Conservation (phyloP, 192 early-diverging fungal species). For the Backusella sp. region DNA sequence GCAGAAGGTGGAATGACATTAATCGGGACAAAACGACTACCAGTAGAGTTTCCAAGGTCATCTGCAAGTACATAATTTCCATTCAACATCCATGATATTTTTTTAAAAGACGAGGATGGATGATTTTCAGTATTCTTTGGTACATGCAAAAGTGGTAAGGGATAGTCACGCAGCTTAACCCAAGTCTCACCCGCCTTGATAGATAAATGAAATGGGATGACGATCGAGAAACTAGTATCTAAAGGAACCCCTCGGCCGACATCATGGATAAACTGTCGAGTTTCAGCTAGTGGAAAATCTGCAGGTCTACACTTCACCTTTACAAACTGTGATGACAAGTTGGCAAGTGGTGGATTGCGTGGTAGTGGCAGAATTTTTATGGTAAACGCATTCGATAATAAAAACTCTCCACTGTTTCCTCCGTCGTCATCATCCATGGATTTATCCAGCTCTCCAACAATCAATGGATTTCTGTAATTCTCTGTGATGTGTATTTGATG, state of each 20-base stretch:
- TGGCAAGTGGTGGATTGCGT: conserved; percentile 19
- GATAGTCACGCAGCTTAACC: conserved; percentile 37
- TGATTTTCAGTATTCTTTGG: conserved; percentile 13
- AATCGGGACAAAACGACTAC: conserved; percentile 8
- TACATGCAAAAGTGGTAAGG: conserved; percentile 33
- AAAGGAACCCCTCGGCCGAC: conserved; percentile 36
- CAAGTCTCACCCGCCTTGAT: conserved; percentile 29
- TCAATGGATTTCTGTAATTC: background rate
- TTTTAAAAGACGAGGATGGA: background rate
- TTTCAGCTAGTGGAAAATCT: conserved; percentile 13
- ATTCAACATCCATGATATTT: conserved; percentile 21
- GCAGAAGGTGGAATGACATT: background rate
- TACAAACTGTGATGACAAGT: conserved; percentile 14
- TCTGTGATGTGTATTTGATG: background rate
- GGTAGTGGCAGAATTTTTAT: conserved; percentile 7
- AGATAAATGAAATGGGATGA: conserved; percentile 35
- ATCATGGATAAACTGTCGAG: conserved; percentile 27
- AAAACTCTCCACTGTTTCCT: background rate
- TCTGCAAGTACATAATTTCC: conserved; percentile 39
- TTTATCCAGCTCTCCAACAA: background rate
- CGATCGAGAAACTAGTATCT: conserved; percentile 28
- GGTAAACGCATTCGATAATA: background rate
- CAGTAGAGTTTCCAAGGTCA: conserved; percentile 27
- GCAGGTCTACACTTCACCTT: conserved; percentile 12
- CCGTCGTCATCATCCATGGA: background rate